Conservation (phyloP, 139 green algal genomes). For the Pseudopediastrum boryanum region DNA sequence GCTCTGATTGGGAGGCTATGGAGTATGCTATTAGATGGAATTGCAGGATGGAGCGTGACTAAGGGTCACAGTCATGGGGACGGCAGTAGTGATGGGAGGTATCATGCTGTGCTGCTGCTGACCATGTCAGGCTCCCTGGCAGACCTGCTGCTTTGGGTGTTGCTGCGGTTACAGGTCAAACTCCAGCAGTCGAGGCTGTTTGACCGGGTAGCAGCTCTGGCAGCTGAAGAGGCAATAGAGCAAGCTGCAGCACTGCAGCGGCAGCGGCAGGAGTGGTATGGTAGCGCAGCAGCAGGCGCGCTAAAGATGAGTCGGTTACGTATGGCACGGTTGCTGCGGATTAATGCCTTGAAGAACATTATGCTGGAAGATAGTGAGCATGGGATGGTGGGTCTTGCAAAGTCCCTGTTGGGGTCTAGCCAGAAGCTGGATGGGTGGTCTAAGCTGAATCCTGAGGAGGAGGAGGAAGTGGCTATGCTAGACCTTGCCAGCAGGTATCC, state of each 20-base stretch:
- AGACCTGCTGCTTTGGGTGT: conserved; percentile 71
- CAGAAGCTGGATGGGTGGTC: too few relatives aligned
- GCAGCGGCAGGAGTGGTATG: conserved; percentile 41
- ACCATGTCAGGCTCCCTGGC: conserved; percentile 31
- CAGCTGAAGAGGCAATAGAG: neutral
- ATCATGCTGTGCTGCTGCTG: conserved; percentile 7
- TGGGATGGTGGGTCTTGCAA: too few relatives aligned
- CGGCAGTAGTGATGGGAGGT: too few relatives aligned
- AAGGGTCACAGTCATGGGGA: too few relatives aligned
- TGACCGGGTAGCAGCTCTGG: conserved; percentile 13
- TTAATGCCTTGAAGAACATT: conserved; percentile 61
- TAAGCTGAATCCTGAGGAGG: too few relatives aligned
- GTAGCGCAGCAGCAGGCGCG: conserved; percentile 16
- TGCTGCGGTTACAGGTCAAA: conserved; percentile 64
- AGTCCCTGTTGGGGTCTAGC: too few relatives aligned
- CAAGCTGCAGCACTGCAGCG: conserved; percentile 36
- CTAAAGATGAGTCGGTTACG: conserved; percentile 35
- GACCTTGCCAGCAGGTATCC: too few relatives aligned
- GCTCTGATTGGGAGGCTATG: too few relatives aligned
- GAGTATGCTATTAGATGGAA: too few relatives aligned
- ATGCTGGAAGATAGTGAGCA: conserved; percentile 23
- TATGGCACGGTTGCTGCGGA: conserved; percentile 49
- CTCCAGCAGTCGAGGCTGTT: conserved; percentile 39
- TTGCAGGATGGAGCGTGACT: too few relatives aligned
- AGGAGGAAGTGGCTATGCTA: too few relatives aligned